Base-by-base conservation (phyloP, 2,329 filamentous ascomycete genomes). In the Saccharata proteae region DNA sequence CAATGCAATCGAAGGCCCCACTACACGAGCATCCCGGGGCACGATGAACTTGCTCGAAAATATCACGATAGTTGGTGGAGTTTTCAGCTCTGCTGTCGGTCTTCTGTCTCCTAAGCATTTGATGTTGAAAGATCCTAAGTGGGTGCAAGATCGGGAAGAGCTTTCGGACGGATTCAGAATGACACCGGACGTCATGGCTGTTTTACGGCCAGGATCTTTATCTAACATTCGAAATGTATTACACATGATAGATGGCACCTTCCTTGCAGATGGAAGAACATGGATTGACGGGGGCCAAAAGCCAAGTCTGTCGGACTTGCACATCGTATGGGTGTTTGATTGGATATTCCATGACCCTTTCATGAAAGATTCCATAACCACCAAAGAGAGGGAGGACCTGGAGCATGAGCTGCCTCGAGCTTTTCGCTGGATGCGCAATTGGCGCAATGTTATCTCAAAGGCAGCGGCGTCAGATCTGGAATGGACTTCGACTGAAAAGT, bases 221-320 rank as follows among this genome's bases (percentile, higher is more conserved):
- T 58, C 59, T 24, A 64, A 71, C 39, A 48, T 81, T 17, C 56
- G 62, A 15, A 54, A 61, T 25, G 62, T 56, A 3, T 69, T 80
- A 40, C 61, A 62, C 19, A 46, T 77, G 22, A 48, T 82, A 2
- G 79, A 85, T 57, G 61, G 55, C 3, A 69, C 65, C 0, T 49
- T 82, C 31, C 58, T 84, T 5, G 66, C 61, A 1, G 77, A 83
- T 52, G 75, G 71, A 10, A 61, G 77, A 33, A 48, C 65, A 3
- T 84, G 77, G 77, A 52, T 83, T 9, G 20, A n/a, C 20, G 2
- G 61, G 57, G 6, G 67, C 62, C 2, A 45, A 62, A 2, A 49
- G 52, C 12, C 74, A 2, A 64, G 59, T 2, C 49, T 81, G 38
- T 74, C 71, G 4, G 79, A 85, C 48, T 71, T 84, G 37, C 73